These are phyloP conservation scores for Arthrobotrys sphaeroides DNA, from an alignment of 2,329 filamentous ascomycete species.

Conservation along the genomic window DNA sequence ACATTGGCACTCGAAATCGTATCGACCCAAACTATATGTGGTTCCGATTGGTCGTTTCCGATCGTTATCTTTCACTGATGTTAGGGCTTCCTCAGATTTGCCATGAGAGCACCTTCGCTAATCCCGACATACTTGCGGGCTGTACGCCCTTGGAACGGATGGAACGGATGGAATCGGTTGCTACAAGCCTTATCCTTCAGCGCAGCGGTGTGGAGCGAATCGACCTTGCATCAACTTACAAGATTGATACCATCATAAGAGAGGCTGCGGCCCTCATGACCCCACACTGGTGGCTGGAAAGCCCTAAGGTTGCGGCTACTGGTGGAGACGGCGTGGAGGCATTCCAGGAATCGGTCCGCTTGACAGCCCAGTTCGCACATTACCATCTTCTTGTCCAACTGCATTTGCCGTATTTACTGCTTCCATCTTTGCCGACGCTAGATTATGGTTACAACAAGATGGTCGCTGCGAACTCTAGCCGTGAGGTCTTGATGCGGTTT, in stretches of 20 bases:
- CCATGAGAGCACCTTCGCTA: constrained; percentile 62
- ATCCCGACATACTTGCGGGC: constrained; percentile 57
- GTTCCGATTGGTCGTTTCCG: constrained; percentile 64
- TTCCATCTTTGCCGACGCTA: constrained; percentile 56
- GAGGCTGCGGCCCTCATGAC: constrained; percentile 62
- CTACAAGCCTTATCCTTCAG: constrained; percentile 64
- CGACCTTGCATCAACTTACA: constrained; percentile 63
- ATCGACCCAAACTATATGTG: constrained; percentile 62
- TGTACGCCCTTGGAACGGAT: constrained; percentile 63
- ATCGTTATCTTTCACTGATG: constrained; percentile 65
- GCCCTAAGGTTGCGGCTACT: constrained; percentile 50
- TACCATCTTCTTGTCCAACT: constrained; percentile 66
- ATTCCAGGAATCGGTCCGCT: constrained; percentile 59
- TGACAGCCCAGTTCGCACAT: constrained; percentile 66
- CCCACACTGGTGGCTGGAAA: constrained; percentile 65
- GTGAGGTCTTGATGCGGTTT: constrained; percentile 66
- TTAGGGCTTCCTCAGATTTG: constrained; percentile 64
- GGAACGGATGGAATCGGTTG: constrained; percentile 63
- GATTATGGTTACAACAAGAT: constrained; percentile 65
- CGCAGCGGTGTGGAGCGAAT: constrained; percentile 62
- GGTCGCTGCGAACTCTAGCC: constrained; percentile 65
- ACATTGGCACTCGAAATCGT: constrained; percentile 57
- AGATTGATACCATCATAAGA: constrained; percentile 64
- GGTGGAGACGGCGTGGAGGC: constrained; percentile 54
- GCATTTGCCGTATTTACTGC: constrained; percentile 68